Evolutionary conservation across 108 stramenopile species (phyloP).

Genomic region (Skeletonema marinoi): DNA sequence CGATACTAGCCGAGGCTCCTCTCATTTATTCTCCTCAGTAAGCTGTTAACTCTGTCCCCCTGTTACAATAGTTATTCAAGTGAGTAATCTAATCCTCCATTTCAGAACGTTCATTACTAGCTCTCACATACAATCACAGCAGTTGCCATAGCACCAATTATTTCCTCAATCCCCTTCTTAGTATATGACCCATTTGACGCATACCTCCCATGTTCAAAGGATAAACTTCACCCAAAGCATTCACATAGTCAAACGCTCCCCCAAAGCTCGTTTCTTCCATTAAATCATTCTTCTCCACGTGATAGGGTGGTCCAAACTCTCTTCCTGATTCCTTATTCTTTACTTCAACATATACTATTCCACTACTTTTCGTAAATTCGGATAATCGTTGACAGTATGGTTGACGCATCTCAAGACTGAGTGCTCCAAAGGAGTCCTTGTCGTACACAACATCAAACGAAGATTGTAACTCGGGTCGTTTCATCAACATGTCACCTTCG

Average conservation of each 20-base stretch:
- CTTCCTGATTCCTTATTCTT: slow-evolving; percentile 39
- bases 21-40: too few relatives aligned
- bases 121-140: too few relatives aligned
- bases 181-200: slow-evolving; percentile 57
- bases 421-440: slow-evolving; percentile 65
- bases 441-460: slow-evolving; percentile 63
- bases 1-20: too few relatives aligned
- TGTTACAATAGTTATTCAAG: too few relatives aligned
- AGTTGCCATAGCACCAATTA: neutral
- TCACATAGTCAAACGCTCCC: slow-evolving; percentile 42
- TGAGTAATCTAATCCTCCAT: too few relatives aligned
- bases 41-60: too few relatives aligned
- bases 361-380: slow-evolving; percentile 47
- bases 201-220: slow-evolving; percentile 30
- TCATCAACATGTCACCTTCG: slow-evolving; percentile 49
- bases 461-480: slow-evolving; percentile 32
- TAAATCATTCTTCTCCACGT: slow-evolving; percentile 48
- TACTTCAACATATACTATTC: slow-evolving; percentile 55
- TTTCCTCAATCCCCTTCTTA: slow-evolving; percentile 24
- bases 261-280: slow-evolving; percentile 58
- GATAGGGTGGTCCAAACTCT: slow-evolving; percentile 49
- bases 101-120: too few relatives aligned
- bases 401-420: slow-evolving; percentile 34
- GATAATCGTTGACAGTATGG: slow-evolving; percentile 47
- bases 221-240: slow-evolving; percentile 52